A percentile compares a stretch with the other conserved stretches of the same genome.
These are phyloP conservation scores for Cadophora sp. DNA, from an alignment of 2,329 filamentous ascomycete species.

Conservation along the genomic window DNA sequence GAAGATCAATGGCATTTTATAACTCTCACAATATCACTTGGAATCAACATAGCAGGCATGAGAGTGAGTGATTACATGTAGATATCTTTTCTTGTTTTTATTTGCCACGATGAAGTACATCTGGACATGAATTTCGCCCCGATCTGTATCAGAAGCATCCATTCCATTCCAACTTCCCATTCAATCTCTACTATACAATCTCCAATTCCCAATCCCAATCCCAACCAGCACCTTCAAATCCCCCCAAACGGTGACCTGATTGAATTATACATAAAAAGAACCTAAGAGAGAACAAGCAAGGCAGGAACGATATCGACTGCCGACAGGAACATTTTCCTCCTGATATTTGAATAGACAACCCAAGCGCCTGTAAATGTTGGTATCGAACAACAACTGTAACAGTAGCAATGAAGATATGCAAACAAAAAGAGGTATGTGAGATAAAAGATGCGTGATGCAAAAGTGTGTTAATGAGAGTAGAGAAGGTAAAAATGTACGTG, in stretches of 20 bases:
- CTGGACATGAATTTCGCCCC: neutral
- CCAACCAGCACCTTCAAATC: neutral
- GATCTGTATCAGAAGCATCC: constrained; percentile 8
- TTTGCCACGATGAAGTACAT: neutral
- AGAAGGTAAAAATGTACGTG: neutral
- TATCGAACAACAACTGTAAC: constrained; percentile 29
- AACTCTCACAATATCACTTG: too few species aligned
- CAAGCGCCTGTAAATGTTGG: constrained; percentile 37
- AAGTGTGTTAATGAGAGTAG: neutral
- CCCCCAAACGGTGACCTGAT: neutral
- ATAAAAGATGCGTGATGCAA: constrained; percentile 3
- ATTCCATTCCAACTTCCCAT: neutral
- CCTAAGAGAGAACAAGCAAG: neutral
- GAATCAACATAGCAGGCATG: too few species aligned
- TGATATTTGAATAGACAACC: neutral
- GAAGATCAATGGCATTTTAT: too few species aligned
- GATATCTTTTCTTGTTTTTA: neutral
- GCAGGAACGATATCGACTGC: constrained; percentile 13
- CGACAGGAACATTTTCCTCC: neutral
- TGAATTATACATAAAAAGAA: neutral
- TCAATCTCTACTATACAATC: neutral
- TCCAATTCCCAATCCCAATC: neutral
- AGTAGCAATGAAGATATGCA: constrained; percentile 1
- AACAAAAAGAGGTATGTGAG: neutral
- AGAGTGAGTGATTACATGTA: neutral